Evolutionary conservation across 2,329 filamentous ascomycete species (phyloP).

Genomic region (Apiospora malaysiana): DNA sequence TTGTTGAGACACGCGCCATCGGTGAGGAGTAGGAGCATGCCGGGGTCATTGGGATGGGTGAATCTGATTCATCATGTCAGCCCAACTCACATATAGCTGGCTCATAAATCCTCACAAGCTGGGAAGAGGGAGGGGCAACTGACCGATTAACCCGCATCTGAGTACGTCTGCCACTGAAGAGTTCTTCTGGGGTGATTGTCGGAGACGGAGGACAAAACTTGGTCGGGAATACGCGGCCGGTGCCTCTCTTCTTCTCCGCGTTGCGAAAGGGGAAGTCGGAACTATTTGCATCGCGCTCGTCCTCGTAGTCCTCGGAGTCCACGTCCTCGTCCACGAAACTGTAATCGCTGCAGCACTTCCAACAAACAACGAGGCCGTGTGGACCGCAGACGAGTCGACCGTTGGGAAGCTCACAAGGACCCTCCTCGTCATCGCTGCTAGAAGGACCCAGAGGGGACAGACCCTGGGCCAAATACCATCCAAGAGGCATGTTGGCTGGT

Average conservation of each 20-base stretch:
- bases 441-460: constrained; percentile 31
- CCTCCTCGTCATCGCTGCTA: constrained; percentile 42
- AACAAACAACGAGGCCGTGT: constrained; percentile 41
- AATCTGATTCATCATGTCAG: constrained; percentile 25
- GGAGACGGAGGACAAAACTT: constrained; percentile 38
- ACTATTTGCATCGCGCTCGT: constrained; percentile 17
- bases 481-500: constrained; percentile 37
- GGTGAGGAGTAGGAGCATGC: constrained; percentile 48
- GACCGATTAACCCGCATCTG: neutral
- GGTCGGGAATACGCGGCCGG: constrained; percentile 40
- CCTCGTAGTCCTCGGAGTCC: constrained; percentile 28
- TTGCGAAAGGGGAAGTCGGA: neutral
- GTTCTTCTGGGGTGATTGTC: constrained; percentile 31
- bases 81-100: neutral
- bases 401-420: constrained; percentile 41
- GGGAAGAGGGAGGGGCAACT: neutral
- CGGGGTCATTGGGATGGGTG: constrained; percentile 39
- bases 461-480: constrained; percentile 37
- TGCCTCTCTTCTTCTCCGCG: constrained; percentile 34
- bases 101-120: neutral
- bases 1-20: constrained; percentile 54
- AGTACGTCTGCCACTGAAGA: constrained; percentile 33
- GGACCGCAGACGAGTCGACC: constrained; percentile 44
- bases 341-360: constrained; percentile 43
- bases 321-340: constrained; percentile 40